Conservation (phyloP, 2,329 filamentous ascomycete species). For the Chaetomiaceae sp. region DNA sequence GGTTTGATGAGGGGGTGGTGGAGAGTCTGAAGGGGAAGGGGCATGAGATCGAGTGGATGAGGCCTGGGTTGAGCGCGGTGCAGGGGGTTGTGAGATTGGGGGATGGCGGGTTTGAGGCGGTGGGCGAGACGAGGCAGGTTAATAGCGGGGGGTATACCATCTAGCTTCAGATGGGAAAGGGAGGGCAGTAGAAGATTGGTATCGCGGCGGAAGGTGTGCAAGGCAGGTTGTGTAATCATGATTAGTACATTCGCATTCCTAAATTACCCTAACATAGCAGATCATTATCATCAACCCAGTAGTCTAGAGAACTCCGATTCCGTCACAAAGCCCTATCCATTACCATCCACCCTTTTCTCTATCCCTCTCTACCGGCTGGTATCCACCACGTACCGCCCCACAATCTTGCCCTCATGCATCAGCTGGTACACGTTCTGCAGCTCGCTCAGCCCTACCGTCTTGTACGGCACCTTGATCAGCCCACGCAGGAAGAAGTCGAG, state of each 20-base stretch:
- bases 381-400: slow-evolving; percentile 76
- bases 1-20: slow-evolving; percentile 66
- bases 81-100: slow-evolving; percentile 64
- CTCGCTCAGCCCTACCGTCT: slow-evolving; percentile 76
- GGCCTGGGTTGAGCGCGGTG: slow-evolving; percentile 61
- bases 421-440: slow-evolving; percentile 75
- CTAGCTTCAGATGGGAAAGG: slow-evolving; percentile 27
- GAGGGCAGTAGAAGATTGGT: neutral
- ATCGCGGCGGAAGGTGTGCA: too few species aligned
- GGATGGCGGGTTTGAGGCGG: slow-evolving; percentile 71
- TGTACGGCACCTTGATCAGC: slow-evolving; percentile 81
- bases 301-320: too few species aligned
- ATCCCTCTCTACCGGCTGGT: slow-evolving; percentile 42
- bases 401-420: slow-evolving; percentile 66
- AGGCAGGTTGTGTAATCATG: too few species aligned
- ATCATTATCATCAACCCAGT: too few species aligned
- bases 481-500: slow-evolving; percentile 84
- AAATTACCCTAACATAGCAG: too few species aligned
- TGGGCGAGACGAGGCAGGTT: slow-evolving; percentile 73
- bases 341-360: neutral
- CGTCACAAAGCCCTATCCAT: neutral
- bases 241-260: too few species aligned
- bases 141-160: slow-evolving; percentile 64
- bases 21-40: slow-evolving; percentile 61
- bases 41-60: slow-evolving; percentile 71